Evolutionary conservation across 2,329 filamentous ascomycete species (phyloP).

Genomic region (Colletotrichum endophyticum): DNA sequence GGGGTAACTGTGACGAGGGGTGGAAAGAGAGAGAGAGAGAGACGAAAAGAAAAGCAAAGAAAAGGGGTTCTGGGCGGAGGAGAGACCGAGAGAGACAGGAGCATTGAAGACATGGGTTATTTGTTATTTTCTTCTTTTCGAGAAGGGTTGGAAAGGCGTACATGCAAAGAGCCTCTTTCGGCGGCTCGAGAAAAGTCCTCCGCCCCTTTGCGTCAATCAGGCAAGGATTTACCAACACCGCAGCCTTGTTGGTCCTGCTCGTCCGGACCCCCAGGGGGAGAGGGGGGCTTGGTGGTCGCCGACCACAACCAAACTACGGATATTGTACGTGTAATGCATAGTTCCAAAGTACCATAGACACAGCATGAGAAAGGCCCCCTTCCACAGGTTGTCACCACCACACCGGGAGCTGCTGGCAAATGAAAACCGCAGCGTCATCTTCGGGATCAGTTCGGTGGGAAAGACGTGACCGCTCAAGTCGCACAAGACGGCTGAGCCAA

Average conservation of each 20-base stretch:
- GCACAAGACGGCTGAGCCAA: background rate
- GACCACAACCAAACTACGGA: background rate
- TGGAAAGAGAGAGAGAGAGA: background rate
- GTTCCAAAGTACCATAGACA: background rate
- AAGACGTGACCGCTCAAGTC: slow-evolving; percentile 3
- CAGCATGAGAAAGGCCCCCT: background rate
- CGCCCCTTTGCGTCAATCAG: background rate
- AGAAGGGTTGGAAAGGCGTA: background rate
- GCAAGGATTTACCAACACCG: background rate
- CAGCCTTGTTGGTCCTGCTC: background rate
- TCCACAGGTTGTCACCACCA: background rate
- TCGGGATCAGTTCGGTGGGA: background rate
- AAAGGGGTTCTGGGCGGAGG: background rate
- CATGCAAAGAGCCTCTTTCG: slow-evolving; percentile 6
- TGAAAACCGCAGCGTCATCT: background rate
- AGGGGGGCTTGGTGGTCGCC: background rate
- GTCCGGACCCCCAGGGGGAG: background rate
- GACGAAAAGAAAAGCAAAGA: background rate
- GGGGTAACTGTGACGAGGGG: background rate
- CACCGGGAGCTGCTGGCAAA: background rate
- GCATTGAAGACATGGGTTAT: background rate
- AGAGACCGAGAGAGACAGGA: background rate
- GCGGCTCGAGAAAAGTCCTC: background rate
- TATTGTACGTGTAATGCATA: background rate
- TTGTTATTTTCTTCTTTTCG: background rate